These are phyloP conservation scores for Ganoderma lucidum DNA, from an alignment of 1,284 basidiomycete species.

Conservation along the genomic window DNA sequence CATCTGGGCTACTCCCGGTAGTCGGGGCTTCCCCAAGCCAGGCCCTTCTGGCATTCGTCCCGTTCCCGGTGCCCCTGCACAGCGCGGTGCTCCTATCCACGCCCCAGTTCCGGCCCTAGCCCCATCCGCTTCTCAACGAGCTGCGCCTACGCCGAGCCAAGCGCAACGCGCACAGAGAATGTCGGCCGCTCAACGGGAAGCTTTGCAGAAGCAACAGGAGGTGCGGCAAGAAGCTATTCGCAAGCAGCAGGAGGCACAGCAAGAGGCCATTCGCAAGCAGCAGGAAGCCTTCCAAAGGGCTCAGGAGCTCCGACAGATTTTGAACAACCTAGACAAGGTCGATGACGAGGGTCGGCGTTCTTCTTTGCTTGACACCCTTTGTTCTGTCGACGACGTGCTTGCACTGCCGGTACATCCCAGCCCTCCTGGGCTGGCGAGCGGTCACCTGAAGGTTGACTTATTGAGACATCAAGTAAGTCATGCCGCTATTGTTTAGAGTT, in stretches of 20 bases:
- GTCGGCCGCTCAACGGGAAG: constrained; percentile 40
- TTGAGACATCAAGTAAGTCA: constrained; percentile 77
- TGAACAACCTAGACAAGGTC: constrained; percentile 76
- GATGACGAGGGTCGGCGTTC: constrained; percentile 78
- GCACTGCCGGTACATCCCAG: constrained; percentile 68
- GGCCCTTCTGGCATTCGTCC: constrained; percentile 35
- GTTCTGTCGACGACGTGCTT: constrained; percentile 73
- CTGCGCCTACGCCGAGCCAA: constrained; percentile 14
- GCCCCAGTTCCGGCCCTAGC: constrained; percentile 15
- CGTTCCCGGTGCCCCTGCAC: constrained; percentile 35
- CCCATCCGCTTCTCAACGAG: constrained; percentile 17
- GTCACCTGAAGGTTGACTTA: constrained; percentile 74
- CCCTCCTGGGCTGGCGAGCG: constrained; percentile 72
- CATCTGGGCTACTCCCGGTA: constrained; percentile 77
- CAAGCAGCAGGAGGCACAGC: constrained; percentile 47
- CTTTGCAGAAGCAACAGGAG: constrained; percentile 41
- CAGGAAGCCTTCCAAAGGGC: constrained; percentile 66
- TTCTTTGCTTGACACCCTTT: constrained; percentile 73
- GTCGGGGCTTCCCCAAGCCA: constrained; percentile 57
- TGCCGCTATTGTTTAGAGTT: constrained; percentile 13
- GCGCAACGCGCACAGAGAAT: constrained; percentile 24
- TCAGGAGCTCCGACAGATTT: constrained; percentile 68
- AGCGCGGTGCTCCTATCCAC: constrained; percentile 19
- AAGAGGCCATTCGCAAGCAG: constrained; percentile 51
- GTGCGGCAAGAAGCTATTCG: constrained; percentile 44